These are phyloP conservation scores for Lagenaria siceraria DNA, from an alignment of 306 rosid genomes.

Conservation along the genomic window DNA sequence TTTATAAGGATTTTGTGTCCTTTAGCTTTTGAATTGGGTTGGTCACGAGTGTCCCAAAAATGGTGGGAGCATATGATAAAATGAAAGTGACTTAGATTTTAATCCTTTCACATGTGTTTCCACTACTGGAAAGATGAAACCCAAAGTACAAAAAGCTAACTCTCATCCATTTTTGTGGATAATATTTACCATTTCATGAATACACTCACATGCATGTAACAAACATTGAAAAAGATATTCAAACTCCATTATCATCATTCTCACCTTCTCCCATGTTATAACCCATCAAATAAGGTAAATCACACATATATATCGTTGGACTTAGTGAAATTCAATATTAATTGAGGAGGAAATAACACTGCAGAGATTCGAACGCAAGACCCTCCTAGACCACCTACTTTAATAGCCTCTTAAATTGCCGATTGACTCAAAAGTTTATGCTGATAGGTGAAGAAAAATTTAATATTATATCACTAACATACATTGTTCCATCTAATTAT, in stretches of 20 bases:
- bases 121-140: background rate
- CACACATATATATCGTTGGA: too few relatives aligned
- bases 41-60: background rate
- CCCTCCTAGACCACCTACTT: too few relatives aligned
- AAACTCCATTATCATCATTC: background rate
- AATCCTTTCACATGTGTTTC: background rate
- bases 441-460: too few relatives aligned
- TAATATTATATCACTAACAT: too few relatives aligned
- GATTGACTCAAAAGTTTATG: too few relatives aligned
- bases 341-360: too few relatives aligned
- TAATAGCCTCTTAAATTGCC: too few relatives aligned
- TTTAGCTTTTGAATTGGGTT: background rate
- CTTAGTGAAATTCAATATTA: too few relatives aligned
- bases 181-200: background rate
- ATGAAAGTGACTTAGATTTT: background rate
- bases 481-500: too few relatives aligned
- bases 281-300: background rate
- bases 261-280: background rate
- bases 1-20: background rate
- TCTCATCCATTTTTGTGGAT: background rate
- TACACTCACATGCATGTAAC: background rate
- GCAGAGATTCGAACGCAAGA: too few relatives aligned
- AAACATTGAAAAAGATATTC: background rate
- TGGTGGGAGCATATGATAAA: background rate
- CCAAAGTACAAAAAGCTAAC: background rate